Evolutionary conservation across 768 basidiomycete species (phyloP).

Genomic region (Paxillus ammoniavirescens): DNA sequence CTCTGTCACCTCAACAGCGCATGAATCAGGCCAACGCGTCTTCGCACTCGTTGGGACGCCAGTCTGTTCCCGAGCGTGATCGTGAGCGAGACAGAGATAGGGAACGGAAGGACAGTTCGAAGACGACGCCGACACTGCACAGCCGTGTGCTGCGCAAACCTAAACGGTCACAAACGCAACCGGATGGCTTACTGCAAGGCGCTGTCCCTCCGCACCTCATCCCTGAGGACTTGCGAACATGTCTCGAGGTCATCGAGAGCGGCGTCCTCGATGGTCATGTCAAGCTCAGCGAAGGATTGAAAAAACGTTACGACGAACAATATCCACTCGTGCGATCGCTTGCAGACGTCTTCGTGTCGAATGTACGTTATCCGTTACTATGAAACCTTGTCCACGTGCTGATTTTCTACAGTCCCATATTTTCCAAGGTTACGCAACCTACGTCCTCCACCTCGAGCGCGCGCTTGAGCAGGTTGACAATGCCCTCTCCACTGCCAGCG

Average conservation of each 20-base stretch:
- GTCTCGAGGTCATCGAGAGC: conserved; percentile 82
- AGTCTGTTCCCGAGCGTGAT: conserved; percentile 51
- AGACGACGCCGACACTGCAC: conserved; percentile 30
- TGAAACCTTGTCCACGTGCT: conserved; percentile 13
- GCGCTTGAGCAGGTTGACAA: conserved; percentile 87
- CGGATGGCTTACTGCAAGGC: conserved; percentile 44
- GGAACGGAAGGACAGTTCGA: conserved; percentile 45
- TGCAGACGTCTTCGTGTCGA: conserved; percentile 94
- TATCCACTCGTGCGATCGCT: conserved; percentile 90
- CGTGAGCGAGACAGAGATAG: conserved; percentile 45
- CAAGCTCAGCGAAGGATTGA: conserved; percentile 78
- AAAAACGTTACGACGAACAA: conserved; percentile 92
- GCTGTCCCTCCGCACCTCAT: conserved; percentile 74
- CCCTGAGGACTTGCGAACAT: conserved; percentile 83
- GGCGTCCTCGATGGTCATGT: conserved; percentile 90
- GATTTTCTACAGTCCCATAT: conserved; percentile 72
- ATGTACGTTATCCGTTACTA: conserved; percentile 54
- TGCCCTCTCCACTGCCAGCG: conserved; percentile 58
- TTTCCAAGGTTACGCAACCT: conserved; percentile 89
- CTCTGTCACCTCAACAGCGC: conserved; percentile 63
- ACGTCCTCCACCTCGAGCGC: conserved; percentile 90
- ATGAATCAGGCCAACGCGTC: conserved; percentile 53
- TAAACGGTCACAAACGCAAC: conserved; percentile 60
- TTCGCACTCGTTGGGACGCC: conserved; percentile 74
- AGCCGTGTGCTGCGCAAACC: conserved; percentile 63